phyloP scores from a whole-genome alignment of 208 protist species.

The Endotrypanum monterogeii region DNA sequence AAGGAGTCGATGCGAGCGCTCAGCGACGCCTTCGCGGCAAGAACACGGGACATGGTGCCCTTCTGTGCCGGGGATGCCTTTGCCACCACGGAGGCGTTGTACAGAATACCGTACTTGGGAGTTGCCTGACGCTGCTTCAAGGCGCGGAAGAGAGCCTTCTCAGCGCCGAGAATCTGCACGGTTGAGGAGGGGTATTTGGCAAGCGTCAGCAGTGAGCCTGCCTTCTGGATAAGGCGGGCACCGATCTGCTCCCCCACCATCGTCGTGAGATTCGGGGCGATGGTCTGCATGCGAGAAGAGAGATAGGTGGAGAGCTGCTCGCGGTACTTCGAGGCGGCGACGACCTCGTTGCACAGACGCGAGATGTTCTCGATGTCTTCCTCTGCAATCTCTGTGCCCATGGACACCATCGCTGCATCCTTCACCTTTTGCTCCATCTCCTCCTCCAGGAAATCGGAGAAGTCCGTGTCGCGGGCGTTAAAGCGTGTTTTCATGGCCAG shows the following conservation, averaged over 20 bases:
- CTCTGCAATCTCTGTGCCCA: slow-evolving; percentile 98
- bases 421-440: slow-evolving; percentile 95
- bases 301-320: slow-evolving; percentile 97
- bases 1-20: slow-evolving; percentile 98
- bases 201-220: slow-evolving; percentile 97
- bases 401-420: slow-evolving; percentile 97
- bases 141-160: slow-evolving; percentile 98
- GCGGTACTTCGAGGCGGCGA: slow-evolving; percentile 94
- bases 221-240: slow-evolving; percentile 98
- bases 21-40: slow-evolving; percentile 98
- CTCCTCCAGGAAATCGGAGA: slow-evolving; percentile 96
- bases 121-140: slow-evolving; percentile 99
- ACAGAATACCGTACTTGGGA: slow-evolving; percentile 99
- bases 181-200: slow-evolving; percentile 99
- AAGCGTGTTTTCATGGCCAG: slow-evolving; percentile 90
- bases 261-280: slow-evolving; percentile 98
- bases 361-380: slow-evolving; percentile 96
- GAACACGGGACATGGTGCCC: slow-evolving; percentile 95
- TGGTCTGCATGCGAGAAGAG: slow-evolving; percentile 97
- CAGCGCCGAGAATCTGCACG: slow-evolving; percentile 99
- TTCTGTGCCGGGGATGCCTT: slow-evolving; percentile 94
- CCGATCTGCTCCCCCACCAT: slow-evolving; percentile 99
- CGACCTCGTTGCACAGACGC: slow-evolving; percentile 92
- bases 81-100: slow-evolving; percentile 98
- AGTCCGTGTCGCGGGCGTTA: slow-evolving; percentile 91